A percentile compares a stretch with the other conserved stretches of the same genome.
Evolutionary conservation across 139 green algal species (phyloP).

Genomic region (Chlorella sp.): DNA sequence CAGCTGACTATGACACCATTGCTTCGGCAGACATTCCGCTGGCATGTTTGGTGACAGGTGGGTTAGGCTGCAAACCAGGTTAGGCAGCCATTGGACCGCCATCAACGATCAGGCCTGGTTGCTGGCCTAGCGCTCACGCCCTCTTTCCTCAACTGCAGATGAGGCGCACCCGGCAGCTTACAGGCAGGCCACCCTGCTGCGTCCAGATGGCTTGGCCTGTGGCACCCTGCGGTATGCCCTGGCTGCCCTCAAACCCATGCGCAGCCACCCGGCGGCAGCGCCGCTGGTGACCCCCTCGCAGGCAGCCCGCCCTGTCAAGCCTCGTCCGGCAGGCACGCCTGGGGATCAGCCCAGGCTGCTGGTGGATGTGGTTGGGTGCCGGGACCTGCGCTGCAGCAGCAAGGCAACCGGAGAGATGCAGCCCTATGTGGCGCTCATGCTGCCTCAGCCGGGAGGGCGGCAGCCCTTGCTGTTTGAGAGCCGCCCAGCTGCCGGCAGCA

Average conservation of each 20-base stretch:
- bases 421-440: not conserved
- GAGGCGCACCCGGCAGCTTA: too few species aligned
- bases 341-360: not conserved
- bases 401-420: not conserved
- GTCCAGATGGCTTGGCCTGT: not conserved
- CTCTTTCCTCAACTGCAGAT: too few species aligned
- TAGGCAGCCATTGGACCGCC: too few species aligned
- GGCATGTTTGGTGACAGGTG: not conserved
- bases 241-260: not conserved
- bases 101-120: too few species aligned
- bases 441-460: not conserved
- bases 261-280: not conserved
- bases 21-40: not conserved
- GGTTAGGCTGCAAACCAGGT: too few species aligned
- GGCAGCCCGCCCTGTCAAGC: too few species aligned
- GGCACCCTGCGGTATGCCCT: not conserved
- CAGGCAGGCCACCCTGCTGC: not conserved
- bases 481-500: not conserved
- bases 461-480: not conserved
- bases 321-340: too few species aligned
- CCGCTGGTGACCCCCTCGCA: not conserved
- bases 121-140: too few species aligned
- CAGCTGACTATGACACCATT: not conserved
- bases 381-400: not conserved
- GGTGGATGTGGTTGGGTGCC: not conserved